phyloP scores from a whole-genome alignment of 169 alveolate species.

The Eimeria necatrix region DNA sequence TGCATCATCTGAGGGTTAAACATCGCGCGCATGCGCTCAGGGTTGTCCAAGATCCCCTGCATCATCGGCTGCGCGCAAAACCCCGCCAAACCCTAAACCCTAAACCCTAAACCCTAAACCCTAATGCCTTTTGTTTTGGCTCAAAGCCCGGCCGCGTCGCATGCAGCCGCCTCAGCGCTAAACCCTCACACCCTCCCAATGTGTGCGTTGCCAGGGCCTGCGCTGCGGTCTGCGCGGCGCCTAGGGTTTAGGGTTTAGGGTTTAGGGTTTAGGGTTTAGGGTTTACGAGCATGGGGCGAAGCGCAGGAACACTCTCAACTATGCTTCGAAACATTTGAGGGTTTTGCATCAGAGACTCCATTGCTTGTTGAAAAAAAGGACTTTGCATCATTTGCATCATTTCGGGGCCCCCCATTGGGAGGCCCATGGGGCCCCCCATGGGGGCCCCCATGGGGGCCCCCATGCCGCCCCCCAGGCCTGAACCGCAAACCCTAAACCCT shows the following conservation, averaged over 20 bases:
- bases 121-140: no score
- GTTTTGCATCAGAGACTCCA: conserved; percentile 80
- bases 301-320: conserved; percentile 92
- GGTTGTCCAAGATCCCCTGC: conserved; percentile 76
- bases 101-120: conserved; percentile 4
- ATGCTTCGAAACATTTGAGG: conserved; percentile 86
- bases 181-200: no score
- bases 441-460: conserved; percentile 27
- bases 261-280: not conserved
- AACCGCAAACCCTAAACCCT: no score
- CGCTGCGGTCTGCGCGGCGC: no score
- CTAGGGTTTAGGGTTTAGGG: not conserved
- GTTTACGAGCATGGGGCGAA: conserved; percentile 87
- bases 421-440: conserved; percentile 53
- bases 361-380: conserved; percentile 89
- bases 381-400: conserved; percentile 87
- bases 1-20: conserved; percentile 86
- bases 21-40: conserved; percentile 73
- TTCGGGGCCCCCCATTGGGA: conserved; percentile 58
- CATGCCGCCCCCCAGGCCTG: conserved; percentile 46
- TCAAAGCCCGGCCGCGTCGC: no score
- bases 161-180: no score
- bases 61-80: conserved; percentile 68
- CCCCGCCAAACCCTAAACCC: not conserved
- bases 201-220: no score